Conservation (phyloP, 1,284 basidiomycete genomes). For the Stereum hirsutum region DNA sequence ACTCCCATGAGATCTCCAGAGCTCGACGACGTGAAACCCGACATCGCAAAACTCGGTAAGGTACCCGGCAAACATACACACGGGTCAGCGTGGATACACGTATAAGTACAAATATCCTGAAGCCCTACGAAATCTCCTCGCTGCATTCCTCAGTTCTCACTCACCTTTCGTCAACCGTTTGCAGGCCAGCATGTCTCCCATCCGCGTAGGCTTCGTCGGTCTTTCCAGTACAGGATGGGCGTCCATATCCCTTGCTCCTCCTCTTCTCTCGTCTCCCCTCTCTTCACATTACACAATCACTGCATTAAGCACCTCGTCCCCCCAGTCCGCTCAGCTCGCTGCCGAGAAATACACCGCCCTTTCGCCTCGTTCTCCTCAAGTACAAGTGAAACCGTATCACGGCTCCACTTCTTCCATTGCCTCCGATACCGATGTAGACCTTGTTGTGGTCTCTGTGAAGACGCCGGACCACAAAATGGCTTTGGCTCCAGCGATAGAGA, state of each 20-base stretch:
- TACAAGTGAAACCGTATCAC: constrained; percentile 22
- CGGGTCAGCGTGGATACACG: too few relatives aligned
- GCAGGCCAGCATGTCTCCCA: constrained; percentile 7
- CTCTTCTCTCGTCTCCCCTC: constrained; percentile 13
- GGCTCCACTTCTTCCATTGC: constrained; percentile 20
- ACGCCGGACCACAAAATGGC: constrained; percentile 19
- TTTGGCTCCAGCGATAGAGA: constrained; percentile 21
- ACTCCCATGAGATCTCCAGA: too few relatives aligned
- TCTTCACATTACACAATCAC: constrained; percentile 15
- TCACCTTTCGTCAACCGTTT: neutral
- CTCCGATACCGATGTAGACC: constrained; percentile 23
- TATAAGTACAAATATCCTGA: too few relatives aligned
- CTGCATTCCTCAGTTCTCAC: neutral
- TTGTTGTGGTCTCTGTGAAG: constrained; percentile 26
- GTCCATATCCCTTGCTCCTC: constrained; percentile 15
- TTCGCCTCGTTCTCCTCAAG: constrained; percentile 9
- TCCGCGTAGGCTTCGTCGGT: constrained; percentile 24
- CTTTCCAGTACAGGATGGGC: constrained; percentile 26
- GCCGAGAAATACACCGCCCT: constrained; percentile 18
- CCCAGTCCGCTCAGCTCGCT: constrained; percentile 17
- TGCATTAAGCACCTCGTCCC: constrained; percentile 20
- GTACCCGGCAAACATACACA: too few relatives aligned
- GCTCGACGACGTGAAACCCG: too few relatives aligned
- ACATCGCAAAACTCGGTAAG: too few relatives aligned
- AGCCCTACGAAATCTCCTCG: too few relatives aligned